Conservation (phyloP, 345 rosid species). For the Pistacia integerrima region DNA sequence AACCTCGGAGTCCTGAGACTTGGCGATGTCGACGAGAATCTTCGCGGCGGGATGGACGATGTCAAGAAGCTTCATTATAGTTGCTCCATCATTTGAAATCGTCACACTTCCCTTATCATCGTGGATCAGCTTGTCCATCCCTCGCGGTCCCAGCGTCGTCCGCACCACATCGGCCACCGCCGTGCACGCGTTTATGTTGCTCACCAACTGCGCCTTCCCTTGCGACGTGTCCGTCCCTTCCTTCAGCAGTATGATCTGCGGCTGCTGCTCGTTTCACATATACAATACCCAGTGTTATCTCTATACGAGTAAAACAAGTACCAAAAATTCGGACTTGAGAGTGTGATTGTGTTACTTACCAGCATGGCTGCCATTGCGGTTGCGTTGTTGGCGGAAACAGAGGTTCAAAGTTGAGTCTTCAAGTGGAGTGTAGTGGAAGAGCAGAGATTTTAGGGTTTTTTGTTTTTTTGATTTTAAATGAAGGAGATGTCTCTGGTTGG, state of each 20-base stretch:
- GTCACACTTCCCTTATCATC: constrained; percentile 93
- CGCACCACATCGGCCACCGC: constrained; percentile 88
- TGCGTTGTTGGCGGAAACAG: not conserved
- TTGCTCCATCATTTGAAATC: constrained; percentile 97
- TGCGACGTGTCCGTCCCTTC: constrained; percentile 99
- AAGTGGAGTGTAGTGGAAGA: not conserved
- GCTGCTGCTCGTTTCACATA: constrained; percentile 65
- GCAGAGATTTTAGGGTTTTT: not conserved
- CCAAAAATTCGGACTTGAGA: not conserved
- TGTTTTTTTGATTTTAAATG: too few relatives aligned
- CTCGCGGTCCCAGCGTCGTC: constrained; percentile 95
- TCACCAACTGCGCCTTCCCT: constrained; percentile 89
- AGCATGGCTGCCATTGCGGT: constrained; percentile 38
- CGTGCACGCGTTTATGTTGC: constrained; percentile 97
- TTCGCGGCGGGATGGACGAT: constrained; percentile 96
- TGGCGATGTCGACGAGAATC: constrained; percentile 99
- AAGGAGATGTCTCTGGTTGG: too few relatives aligned
- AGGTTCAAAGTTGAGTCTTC: not conserved
- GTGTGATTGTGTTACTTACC: constrained; percentile 11
- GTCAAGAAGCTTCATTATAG: constrained; percentile 97
- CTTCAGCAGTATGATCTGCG: constrained; percentile 95
- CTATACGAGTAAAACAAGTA: not conserved
- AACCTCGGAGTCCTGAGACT: constrained; percentile 99
- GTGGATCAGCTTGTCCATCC: constrained; percentile 98
- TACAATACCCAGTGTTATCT: not conserved